Conservation (phyloP, 495 filamentous ascomycete species). For the Daldinia grandis region DNA sequence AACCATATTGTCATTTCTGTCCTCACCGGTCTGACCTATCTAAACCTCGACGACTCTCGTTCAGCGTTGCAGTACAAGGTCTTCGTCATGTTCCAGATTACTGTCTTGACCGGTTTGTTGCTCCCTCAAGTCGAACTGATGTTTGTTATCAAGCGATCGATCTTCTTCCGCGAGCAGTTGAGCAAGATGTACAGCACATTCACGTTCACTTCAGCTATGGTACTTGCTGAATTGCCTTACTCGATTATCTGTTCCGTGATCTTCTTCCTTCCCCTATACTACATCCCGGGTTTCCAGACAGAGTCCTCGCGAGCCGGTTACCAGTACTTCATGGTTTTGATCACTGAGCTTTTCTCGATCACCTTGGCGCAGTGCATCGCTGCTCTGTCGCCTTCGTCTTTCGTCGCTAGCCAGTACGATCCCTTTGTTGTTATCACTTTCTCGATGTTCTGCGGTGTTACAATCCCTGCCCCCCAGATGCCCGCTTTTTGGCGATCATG, state of each 20-base stretch:
- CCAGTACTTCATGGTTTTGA: conserved; percentile 81
- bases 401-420: conserved; percentile 76
- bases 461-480: conserved; percentile 77
- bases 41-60: conserved; percentile 72
- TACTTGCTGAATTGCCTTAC: conserved; percentile 81
- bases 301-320: conserved; percentile 72
- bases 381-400: conserved; percentile 72
- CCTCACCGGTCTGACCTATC: conserved; percentile 76
- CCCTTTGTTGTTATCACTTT: conserved; percentile 83
- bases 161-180: conserved; percentile 81
- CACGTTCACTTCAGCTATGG: conserved; percentile 74
- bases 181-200: conserved; percentile 80
- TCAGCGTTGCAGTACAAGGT: conserved; percentile 78
- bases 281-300: conserved; percentile 69
- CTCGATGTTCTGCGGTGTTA: conserved; percentile 84
- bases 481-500: conserved; percentile 80
- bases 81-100: conserved; percentile 86
- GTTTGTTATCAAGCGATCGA: conserved; percentile 75
- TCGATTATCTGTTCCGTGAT: conserved; percentile 73
- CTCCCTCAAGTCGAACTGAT: conserved; percentile 79
- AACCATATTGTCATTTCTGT: conserved; percentile 76
- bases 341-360: conserved; percentile 80
- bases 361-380: conserved; percentile 74
- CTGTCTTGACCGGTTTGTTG: conserved; percentile 77
- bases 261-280: conserved; percentile 82